Percentiles rank a stretch among this genome's conserved stretches.
Conservation (phyloP, 2,329 filamentous ascomycete genomes). For the Pseudocercospora macadamiae region DNA sequence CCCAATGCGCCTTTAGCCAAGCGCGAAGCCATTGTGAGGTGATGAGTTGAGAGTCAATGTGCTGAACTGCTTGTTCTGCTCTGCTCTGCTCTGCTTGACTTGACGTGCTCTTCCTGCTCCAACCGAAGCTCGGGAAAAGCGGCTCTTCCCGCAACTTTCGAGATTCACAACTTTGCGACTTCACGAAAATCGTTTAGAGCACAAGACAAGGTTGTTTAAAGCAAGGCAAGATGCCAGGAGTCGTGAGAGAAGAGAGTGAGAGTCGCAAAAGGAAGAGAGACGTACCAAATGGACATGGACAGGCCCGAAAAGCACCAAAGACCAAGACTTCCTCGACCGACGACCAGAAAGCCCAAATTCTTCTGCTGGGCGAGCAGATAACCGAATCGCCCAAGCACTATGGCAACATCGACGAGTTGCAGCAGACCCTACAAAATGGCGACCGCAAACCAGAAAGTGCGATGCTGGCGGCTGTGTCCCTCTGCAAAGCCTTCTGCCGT, state of each 20-base stretch:
- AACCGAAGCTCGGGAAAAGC: conserved; percentile 4
- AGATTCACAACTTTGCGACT: neutral
- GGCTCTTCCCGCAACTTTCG: conserved; percentile 8
- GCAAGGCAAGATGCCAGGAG: conserved; percentile 41
- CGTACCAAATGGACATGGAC: conserved; percentile 18
- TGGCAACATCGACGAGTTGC: conserved; percentile 80
- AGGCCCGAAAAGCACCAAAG: conserved; percentile 43
- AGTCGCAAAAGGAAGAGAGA: conserved; percentile 50
- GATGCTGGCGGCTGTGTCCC: conserved; percentile 69
- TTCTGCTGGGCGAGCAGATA: conserved; percentile 78
- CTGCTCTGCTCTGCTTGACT: neutral
- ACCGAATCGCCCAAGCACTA: conserved; percentile 86
- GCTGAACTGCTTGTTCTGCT: conserved; percentile 17
- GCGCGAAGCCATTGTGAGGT: conserved; percentile 90
- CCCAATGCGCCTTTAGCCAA: conserved; percentile 93
- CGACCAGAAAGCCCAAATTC: conserved; percentile 63
- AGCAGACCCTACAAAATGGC: conserved; percentile 57
- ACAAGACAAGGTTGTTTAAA: conserved; percentile 5
- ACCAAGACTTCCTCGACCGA: conserved; percentile 37
- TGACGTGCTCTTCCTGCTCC: conserved; percentile 13
- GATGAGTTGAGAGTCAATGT: conserved; percentile 52
- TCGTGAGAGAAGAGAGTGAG: conserved; percentile 30
- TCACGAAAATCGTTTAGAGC: too few species aligned
- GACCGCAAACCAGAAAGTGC: conserved; percentile 57
- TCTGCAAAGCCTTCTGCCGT: conserved; percentile 84